A percentile compares a stretch with the other conserved stretches of the same genome.
Evolutionary conservation across 139 green algal species (phyloP).

Genomic region (Edaphochlamys debaryana): DNA sequence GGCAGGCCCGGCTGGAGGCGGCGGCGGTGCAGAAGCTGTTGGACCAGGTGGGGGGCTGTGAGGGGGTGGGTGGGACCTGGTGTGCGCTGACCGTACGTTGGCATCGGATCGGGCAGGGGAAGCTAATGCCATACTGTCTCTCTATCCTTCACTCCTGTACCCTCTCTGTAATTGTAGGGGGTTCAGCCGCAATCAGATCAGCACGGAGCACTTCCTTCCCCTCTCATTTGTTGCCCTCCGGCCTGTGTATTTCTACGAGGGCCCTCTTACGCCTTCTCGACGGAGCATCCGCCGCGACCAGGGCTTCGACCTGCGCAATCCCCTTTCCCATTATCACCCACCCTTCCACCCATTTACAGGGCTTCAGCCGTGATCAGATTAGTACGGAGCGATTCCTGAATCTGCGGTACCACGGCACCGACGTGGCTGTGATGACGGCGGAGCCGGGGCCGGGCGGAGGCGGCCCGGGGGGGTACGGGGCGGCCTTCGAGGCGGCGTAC

Average conservation of each 20-base stretch:
- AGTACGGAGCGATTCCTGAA: conserved; percentile 86
- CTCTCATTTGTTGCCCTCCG: too few species aligned
- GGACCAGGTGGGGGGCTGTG: conserved; percentile 52
- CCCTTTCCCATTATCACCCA: too few species aligned
- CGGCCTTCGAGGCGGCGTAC: conserved; percentile 62
- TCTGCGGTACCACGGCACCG: conserved; percentile 89
- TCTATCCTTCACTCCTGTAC: too few species aligned
- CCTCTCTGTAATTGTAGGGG: too few species aligned
- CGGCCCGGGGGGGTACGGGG: not conserved
- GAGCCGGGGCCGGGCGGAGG: not conserved
- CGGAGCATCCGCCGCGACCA: too few species aligned
- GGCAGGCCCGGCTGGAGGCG: conserved; percentile 67
- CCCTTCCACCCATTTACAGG: conserved; percentile 51
- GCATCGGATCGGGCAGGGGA: not conserved
- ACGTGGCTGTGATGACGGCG: conserved; percentile 92
- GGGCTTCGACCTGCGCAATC: too few species aligned
- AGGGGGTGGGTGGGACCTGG: not conserved
- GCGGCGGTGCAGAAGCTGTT: conserved; percentile 55
- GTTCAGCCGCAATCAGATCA: too few species aligned
- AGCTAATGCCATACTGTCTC: too few species aligned
- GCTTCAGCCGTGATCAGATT: conserved; percentile 71
- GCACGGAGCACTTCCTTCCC: too few species aligned
- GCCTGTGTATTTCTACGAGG: too few species aligned
- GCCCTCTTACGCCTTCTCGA: too few species aligned
- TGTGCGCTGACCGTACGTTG: too few species aligned